phyloP scores from a whole-genome alignment of 176 grass and related monocot species.

The Lolium perenne region DNA sequence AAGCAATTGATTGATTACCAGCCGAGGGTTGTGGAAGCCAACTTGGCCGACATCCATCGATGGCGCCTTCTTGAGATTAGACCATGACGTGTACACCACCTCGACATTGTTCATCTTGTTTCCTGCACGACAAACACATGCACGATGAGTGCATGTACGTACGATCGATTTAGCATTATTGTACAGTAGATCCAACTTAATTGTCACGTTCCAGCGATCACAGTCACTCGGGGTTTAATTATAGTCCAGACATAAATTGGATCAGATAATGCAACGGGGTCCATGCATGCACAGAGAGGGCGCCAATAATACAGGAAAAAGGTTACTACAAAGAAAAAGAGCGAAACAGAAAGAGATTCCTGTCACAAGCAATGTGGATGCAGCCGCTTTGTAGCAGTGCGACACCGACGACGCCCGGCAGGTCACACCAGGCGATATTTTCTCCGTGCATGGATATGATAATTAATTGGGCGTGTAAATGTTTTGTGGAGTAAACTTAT shows the following conservation, averaged over 20 bases:
- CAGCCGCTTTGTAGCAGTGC: slow-evolving; percentile 31
- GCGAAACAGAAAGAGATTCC: slow-evolving; percentile 29
- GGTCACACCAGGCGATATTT: slow-evolving; percentile 40
- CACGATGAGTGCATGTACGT: slow-evolving; percentile 4
- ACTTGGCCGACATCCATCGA: slow-evolving; percentile 99
- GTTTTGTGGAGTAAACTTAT: neutral
- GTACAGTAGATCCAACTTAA: neutral
- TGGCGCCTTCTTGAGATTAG: slow-evolving; percentile 90
- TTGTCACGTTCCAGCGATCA: slow-evolving; percentile 41
- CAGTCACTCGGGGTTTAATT: neutral
- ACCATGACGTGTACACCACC: slow-evolving; percentile 95
- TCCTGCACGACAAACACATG: slow-evolving; percentile 62
- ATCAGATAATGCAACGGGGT: slow-evolving; percentile 38
- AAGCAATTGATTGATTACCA: slow-evolving; percentile 49
- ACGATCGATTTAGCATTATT: slow-evolving; percentile 20
- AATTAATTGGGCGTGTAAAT: neutral
- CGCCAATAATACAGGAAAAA: slow-evolving; percentile 50
- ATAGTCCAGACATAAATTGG: slow-evolving; percentile 3
- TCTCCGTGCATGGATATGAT: neutral
- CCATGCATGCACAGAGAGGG: slow-evolving; percentile 4
- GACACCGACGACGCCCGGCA: slow-evolving; percentile 29
- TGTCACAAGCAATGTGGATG: slow-evolving; percentile 31
- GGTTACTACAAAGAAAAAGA: slow-evolving; percentile 2
- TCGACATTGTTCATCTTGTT: slow-evolving; percentile 98
- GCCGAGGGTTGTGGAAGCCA: slow-evolving; percentile 81